These are phyloP conservation scores for Salix brachista DNA, from an alignment of 345 rosid genomes.

Conservation along the genomic window DNA sequence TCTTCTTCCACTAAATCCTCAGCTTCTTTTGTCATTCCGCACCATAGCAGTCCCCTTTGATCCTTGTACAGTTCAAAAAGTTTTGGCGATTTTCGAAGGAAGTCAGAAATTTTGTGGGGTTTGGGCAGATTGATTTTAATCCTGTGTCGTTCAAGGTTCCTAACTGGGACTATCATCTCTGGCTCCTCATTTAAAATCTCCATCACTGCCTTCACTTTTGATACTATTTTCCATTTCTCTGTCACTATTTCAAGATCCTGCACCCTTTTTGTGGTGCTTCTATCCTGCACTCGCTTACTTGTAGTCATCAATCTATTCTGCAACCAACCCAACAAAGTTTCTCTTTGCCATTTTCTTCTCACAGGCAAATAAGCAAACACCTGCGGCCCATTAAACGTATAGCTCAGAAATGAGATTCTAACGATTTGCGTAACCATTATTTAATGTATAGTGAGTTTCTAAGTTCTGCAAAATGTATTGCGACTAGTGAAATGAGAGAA, in stretches of 20 bases:
- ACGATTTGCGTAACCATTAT: constrained; percentile 7
- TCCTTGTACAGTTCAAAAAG: constrained; percentile 75
- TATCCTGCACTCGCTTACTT: constrained; percentile 73
- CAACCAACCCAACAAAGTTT: constrained; percentile 24
- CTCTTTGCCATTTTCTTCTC: constrained; percentile 20
- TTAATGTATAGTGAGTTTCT: neutral
- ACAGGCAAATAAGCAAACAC: constrained; percentile 43
- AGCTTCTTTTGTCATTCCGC: constrained; percentile 64
- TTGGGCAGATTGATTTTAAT: constrained; percentile 55
- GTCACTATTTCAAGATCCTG: constrained; percentile 64
- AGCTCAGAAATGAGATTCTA: constrained; percentile 11
- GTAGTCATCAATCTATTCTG: constrained; percentile 62
- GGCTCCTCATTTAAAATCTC: constrained; percentile 62
- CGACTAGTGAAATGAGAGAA: too few species aligned
- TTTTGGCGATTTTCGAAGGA: constrained; percentile 68
- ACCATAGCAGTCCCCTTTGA: constrained; percentile 65
- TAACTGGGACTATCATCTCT: constrained; percentile 62
- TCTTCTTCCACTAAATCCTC: constrained; percentile 63
- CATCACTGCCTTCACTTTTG: constrained; percentile 57
- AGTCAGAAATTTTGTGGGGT: constrained; percentile 60
- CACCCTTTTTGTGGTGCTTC: constrained; percentile 65
- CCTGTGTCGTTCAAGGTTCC: constrained; percentile 52
- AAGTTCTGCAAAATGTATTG: too few species aligned
- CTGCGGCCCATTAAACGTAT: neutral
- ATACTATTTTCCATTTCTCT: constrained; percentile 66